A percentile compares a stretch with the other conserved stretches of the same genome.
Conservation (phyloP, 2,329 filamentous ascomycete genomes). For the Claviceps quebecensis region DNA sequence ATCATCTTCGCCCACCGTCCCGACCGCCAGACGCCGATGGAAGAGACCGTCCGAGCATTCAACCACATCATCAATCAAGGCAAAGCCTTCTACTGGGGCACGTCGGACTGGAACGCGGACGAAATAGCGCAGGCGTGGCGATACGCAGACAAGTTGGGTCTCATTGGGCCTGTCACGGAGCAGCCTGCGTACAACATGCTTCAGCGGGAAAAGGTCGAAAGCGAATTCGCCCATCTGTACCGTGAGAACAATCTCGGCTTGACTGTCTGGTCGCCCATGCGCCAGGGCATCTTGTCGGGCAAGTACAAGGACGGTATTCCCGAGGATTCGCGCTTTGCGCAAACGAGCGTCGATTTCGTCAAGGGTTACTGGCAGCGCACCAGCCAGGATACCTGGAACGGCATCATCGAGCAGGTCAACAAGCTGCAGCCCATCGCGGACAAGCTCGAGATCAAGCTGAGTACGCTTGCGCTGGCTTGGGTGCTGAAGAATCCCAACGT, state of each 20-base stretch:
- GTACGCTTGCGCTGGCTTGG: slow-evolving; percentile 46
- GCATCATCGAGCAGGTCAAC: slow-evolving; percentile 44
- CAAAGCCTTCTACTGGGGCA: slow-evolving; percentile 59
- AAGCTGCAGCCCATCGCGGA: slow-evolving; percentile 49
- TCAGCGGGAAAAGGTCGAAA: slow-evolving; percentile 46
- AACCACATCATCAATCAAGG: slow-evolving; percentile 55
- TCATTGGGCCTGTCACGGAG: slow-evolving; percentile 52
- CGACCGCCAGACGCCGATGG: slow-evolving; percentile 53
- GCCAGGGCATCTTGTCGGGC: slow-evolving; percentile 44
- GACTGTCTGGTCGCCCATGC: slow-evolving; percentile 48
- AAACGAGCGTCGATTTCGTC: slow-evolving; percentile 41
- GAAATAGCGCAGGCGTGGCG: slow-evolving; percentile 51
- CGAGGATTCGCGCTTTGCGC: slow-evolving; percentile 41
- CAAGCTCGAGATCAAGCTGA: slow-evolving; percentile 43
- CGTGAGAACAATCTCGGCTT: slow-evolving; percentile 45
- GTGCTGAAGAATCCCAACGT: slow-evolving; percentile 47
- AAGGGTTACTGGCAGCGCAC: slow-evolving; percentile 37
- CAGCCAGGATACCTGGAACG: slow-evolving; percentile 38
- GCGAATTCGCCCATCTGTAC: slow-evolving; percentile 47
- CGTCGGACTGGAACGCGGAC: slow-evolving; percentile 51
- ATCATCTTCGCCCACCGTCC: slow-evolving; percentile 56
- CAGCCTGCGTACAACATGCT: slow-evolving; percentile 56
- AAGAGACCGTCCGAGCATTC: slow-evolving; percentile 57
- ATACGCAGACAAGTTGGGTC: slow-evolving; percentile 42
- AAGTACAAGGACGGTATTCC: slow-evolving; percentile 55